Percentiles rank a stretch among this genome's conserved stretches.
Conservation (phyloP, 805 yeast genomes). For the Metschnikowia baotianmanensis region DNA sequence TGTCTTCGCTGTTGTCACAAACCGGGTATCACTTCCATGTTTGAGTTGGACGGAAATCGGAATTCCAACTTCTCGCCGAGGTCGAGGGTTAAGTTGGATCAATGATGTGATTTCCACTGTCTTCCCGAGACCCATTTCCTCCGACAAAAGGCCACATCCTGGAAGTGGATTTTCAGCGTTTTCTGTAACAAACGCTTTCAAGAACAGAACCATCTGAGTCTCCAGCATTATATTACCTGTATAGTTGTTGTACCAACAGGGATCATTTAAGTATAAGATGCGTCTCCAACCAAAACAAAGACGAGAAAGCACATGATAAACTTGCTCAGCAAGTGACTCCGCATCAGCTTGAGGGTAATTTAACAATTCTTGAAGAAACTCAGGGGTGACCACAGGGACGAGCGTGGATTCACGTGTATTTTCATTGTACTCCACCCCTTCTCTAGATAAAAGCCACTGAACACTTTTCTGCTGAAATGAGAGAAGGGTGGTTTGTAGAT, state of each 20-base stretch:
- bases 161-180: constrained; percentile 31
- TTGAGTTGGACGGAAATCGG: constrained; percentile 27
- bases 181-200: constrained; percentile 26
- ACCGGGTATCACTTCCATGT: constrained; percentile 41
- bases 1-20: constrained; percentile 55
- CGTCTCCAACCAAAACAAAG: constrained; percentile 55
- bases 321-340: constrained; percentile 19
- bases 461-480: constrained; percentile 55
- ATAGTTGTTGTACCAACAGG: constrained; percentile 49
- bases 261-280: constrained; percentile 8
- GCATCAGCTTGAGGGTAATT: constrained; percentile 9
- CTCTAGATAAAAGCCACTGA: constrained; percentile 54
- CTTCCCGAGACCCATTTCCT: constrained; percentile 98
- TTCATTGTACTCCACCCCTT: constrained; percentile 40
- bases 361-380: constrained; percentile 3
- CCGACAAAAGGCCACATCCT: constrained; percentile 73
- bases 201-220: constrained; percentile 23
- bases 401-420: constrained; percentile 22
- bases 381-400: constrained; percentile 20
- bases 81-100: constrained; percentile 58
- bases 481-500: constrained; percentile 42
- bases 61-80: constrained; percentile 30
- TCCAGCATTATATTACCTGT: constrained; percentile 47
- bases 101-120: constrained; percentile 81
- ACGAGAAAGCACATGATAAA: constrained; percentile 35